A percentile compares a stretch with the other conserved stretches of the same genome.
phyloP scores from a whole-genome alignment of 768 basidiomycete genomes.

The Leucocoprinus leucothites region DNA sequence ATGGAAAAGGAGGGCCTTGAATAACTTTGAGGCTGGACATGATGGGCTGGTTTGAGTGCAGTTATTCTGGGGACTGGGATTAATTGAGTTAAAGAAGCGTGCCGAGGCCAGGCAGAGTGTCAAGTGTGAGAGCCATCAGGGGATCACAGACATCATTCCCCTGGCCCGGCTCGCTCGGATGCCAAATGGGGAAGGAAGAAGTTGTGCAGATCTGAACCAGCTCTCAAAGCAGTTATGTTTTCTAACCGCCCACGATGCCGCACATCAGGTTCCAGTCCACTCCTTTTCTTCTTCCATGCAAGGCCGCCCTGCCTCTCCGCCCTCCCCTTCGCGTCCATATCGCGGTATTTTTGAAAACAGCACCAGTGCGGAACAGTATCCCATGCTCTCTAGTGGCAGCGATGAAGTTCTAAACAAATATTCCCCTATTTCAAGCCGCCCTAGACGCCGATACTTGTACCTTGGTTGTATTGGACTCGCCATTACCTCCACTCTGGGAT shows the following conservation, averaged over 20 bases:
- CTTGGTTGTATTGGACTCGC: constrained; percentile 3
- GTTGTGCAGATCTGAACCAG: not conserved
- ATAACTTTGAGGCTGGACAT: not conserved
- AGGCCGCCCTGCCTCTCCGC: not conserved
- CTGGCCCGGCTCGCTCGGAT: constrained; percentile 1
- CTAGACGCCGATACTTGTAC: constrained; percentile 5
- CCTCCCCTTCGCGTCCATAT: not conserved
- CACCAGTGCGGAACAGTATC: not conserved
- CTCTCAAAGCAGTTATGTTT: not conserved
- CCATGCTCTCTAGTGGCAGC: constrained; percentile 9
- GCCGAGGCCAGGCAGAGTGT: not conserved
- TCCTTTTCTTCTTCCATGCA: constrained; percentile 5
- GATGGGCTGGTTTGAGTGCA: constrained; percentile 1
- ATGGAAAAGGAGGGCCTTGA: not conserved
- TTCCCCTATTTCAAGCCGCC: not conserved
- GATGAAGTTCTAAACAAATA: not conserved
- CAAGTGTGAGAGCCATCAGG: not conserved
- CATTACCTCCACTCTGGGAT: constrained; percentile 2
- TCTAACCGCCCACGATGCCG: not conserved
- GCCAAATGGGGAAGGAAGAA: constrained; percentile 7
- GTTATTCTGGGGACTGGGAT: constrained; percentile 5
- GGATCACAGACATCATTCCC: not conserved
- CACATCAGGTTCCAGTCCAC: not conserved
- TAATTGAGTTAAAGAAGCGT: not conserved
- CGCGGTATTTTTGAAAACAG: not conserved